Conservation (phyloP, 352 stramenopile genomes). For the Thraustotheca clavata region DNA sequence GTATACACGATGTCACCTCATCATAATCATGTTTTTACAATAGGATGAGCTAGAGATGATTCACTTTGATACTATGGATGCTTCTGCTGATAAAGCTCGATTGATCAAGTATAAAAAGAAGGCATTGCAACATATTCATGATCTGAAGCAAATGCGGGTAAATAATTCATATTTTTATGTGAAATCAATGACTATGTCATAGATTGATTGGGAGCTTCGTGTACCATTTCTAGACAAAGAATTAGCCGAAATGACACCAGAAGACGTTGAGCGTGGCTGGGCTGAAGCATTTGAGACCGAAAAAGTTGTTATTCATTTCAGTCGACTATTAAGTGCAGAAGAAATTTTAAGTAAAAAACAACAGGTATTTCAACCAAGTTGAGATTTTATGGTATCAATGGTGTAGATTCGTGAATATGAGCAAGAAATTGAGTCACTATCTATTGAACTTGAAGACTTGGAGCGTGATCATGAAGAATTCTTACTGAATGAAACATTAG, state of each 20-base stretch:
- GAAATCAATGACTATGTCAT: not conserved
- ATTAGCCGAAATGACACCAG: conserved; percentile 42
- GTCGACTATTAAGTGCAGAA: conserved; percentile 63
- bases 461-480: conserved; percentile 68
- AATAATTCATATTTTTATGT: not conserved
- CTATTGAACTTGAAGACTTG: conserved; percentile 68
- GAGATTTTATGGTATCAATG: too few species aligned
- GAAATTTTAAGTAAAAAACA: conserved; percentile 51
- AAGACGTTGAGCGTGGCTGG: conserved; percentile 71
- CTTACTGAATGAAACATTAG: conserved; percentile 49
- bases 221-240: conserved; percentile 70
- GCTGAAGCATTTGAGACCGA: conserved; percentile 70
- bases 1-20: not conserved
- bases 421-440: conserved; percentile 53
- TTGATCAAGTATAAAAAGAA: conserved; percentile 73
- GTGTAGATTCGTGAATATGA: conserved; percentile 42
- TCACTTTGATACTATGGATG: conserved; percentile 60
- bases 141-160: conserved; percentile 60
- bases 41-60: conserved; percentile 52
- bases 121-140: conserved; percentile 51
- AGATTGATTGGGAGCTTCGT: conserved; percentile 67
- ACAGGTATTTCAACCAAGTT: conserved; percentile 33
- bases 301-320: conserved; percentile 58
- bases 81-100: conserved; percentile 45
- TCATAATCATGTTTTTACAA: not conserved